Conservation (phyloP, 768 basidiomycete genomes). For the Calvatia gigantea region DNA sequence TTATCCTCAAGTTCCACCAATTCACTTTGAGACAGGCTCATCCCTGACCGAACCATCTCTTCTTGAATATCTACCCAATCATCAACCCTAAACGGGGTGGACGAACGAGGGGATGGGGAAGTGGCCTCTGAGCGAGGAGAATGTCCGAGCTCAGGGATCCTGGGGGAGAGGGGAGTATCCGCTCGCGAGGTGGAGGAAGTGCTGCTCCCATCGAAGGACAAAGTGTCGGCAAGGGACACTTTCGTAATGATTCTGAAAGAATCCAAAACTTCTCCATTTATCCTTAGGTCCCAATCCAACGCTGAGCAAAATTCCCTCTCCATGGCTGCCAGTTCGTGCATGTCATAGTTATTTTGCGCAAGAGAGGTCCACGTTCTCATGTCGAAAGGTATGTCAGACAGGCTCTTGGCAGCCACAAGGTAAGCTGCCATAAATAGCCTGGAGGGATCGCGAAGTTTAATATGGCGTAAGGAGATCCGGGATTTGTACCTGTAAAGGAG, state of each 20-base stretch:
- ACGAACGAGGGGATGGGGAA: not conserved
- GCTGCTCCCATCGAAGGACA: not conserved
- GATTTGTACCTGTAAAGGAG: slow-evolving; percentile 2
- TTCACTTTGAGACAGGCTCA: not conserved
- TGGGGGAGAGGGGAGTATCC: not conserved
- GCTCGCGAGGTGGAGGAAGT: not conserved
- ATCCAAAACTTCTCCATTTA: slow-evolving; percentile 1
- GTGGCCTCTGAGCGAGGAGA: not conserved
- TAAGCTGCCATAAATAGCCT: slow-evolving; percentile 5
- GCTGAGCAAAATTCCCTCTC: slow-evolving; percentile 4
- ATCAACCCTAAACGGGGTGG: not conserved
- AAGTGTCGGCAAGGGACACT: not conserved
- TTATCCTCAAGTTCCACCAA: not conserved
- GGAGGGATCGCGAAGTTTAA: slow-evolving; percentile 2
- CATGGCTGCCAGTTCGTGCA: slow-evolving; percentile 2
- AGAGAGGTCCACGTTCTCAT: slow-evolving; percentile 7
- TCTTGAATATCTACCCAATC: not conserved
- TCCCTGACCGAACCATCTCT: not conserved
- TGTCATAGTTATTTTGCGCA: slow-evolving; percentile 7
- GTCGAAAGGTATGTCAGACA: slow-evolving; percentile 1
- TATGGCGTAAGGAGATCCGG: not conserved
- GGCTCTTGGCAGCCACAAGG: slow-evolving; percentile 7
- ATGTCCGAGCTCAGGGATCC: not conserved
- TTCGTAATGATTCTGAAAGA: not conserved
- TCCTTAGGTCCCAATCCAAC: slow-evolving; percentile 1